A percentile compares a stretch with the other conserved stretches of the same genome.
Conservation (phyloP, 1,284 basidiomycete genomes). For the Ganoderma lingzhi region DNA sequence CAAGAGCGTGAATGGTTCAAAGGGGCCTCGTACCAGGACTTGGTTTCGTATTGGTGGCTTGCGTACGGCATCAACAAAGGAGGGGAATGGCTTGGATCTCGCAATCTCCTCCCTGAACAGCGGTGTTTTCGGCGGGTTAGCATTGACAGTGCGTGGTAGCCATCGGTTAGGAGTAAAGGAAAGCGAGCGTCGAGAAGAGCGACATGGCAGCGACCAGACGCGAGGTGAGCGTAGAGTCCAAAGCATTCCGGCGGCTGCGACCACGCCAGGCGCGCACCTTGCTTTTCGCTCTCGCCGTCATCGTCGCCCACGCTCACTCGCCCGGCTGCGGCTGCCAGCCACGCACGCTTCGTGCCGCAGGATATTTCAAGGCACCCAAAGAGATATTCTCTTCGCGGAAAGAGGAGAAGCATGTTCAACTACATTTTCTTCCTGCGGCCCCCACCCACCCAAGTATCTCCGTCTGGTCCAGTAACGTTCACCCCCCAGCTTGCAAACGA, state of each 20-base stretch:
- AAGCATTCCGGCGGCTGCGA: slow-evolving; percentile 33
- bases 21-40: slow-evolving; percentile 45
- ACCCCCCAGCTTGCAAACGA: slow-evolving; percentile 85
- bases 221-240: slow-evolving; percentile 37
- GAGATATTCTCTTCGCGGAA: neutral
- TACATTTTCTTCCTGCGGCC: slow-evolving; percentile 83
- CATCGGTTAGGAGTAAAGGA: slow-evolving; percentile 33
- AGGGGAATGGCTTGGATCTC: slow-evolving; percentile 35
- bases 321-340: slow-evolving; percentile 12
- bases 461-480: slow-evolving; percentile 55
- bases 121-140: slow-evolving; percentile 17
- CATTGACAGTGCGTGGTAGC: slow-evolving; percentile 26
- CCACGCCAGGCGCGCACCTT: slow-evolving; percentile 19
- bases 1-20: neutral
- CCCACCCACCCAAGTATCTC: slow-evolving; percentile 59
- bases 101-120: slow-evolving; percentile 42
- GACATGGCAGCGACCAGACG: slow-evolving; percentile 29
- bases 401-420: slow-evolving; percentile 64
- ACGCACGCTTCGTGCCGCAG: slow-evolving; percentile 19
- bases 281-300: slow-evolving; percentile 24
- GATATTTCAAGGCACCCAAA: neutral
- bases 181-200: slow-evolving; percentile 31
- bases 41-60: slow-evolving; percentile 49
- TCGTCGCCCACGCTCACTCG: slow-evolving; percentile 13
- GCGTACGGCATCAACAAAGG: slow-evolving; percentile 47